Evolutionary conservation across 768 basidiomycete species (phyloP).

Genomic region (Mycena alexandri): DNA sequence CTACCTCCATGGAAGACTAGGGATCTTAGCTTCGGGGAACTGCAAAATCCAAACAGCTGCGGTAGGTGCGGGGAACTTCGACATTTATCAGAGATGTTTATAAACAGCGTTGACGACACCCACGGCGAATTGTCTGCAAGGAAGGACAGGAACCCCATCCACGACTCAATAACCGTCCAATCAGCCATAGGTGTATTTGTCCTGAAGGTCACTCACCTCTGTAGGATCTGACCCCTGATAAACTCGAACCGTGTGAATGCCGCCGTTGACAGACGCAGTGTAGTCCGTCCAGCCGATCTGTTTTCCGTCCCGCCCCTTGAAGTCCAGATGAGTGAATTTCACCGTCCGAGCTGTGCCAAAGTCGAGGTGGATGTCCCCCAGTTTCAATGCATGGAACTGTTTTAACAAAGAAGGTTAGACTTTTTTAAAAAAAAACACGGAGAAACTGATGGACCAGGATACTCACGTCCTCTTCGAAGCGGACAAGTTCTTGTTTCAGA

Average conservation of each 20-base stretch:
- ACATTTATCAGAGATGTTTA: too few species aligned
- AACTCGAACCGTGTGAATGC: background rate
- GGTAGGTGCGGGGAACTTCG: slow-evolving; percentile 7
- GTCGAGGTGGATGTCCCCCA: slow-evolving; percentile 6
- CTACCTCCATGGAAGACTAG: slow-evolving; percentile 16
- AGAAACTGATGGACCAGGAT: background rate
- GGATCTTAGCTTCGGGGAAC: background rate
- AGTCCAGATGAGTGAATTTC: background rate
- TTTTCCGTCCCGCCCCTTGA: background rate
- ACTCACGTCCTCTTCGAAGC: slow-evolving; percentile 11
- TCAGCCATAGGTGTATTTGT: too few species aligned
- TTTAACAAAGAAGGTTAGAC: background rate
- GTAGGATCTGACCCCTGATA: background rate
- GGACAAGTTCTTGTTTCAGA: background rate
- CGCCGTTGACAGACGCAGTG: slow-evolving; percentile 7
- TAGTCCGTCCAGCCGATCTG: slow-evolving; percentile 17
- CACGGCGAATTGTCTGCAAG: slow-evolving; percentile 19
- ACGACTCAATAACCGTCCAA: too few species aligned
- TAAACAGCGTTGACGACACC: background rate
- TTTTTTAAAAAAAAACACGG: too few species aligned
- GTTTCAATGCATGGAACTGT: slow-evolving; percentile 13
- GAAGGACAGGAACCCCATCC: slow-evolving; percentile 5
- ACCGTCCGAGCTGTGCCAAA: slow-evolving; percentile 1
- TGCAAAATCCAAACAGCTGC: slow-evolving; percentile 21
- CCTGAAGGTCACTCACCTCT: background rate